Evolutionary conservation across 768 basidiomycete genomes (phyloP).

Genomic region (Agrocybe praecox): DNA sequence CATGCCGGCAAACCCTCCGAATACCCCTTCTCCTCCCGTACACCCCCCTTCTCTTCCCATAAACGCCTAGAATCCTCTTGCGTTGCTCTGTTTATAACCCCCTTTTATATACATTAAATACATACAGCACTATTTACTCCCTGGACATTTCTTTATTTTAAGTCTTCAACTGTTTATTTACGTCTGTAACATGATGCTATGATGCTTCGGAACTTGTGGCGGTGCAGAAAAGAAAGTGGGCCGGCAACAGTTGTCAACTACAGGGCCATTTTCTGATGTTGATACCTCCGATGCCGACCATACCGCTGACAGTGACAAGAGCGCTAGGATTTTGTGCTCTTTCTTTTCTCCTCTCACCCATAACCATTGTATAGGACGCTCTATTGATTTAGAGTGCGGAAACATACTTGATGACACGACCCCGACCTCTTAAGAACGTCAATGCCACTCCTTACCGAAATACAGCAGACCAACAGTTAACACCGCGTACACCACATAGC

Average conservation of each 20-base stretch:
- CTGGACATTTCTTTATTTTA: neutral
- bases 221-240: neutral
- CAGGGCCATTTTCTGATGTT: slow-evolving; percentile 8
- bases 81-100: neutral
- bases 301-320: too few species aligned
- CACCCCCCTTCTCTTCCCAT: slow-evolving; percentile 9
- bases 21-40: slow-evolving; percentile 13
- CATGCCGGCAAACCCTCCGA: slow-evolving; percentile 20
- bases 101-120: too few species aligned
- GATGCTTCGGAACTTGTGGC: neutral
- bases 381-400: slow-evolving; percentile 3
- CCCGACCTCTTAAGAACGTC: slow-evolving; percentile 38
- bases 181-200: neutral
- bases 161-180: neutral
- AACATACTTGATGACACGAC: slow-evolving; percentile 36
- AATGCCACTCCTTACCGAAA: slow-evolving; percentile 30
- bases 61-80: neutral
- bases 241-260: neutral
- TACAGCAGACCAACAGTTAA: slow-evolving; percentile 40
- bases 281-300: slow-evolving; percentile 2
- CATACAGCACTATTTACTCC: neutral
- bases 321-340: neutral
- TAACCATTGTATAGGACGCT: neutral
- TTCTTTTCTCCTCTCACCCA: neutral
- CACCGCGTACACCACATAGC: slow-evolving; percentile 62